Evolutionary conservation across 768 basidiomycete genomes (phyloP).

Genomic region (Mycena floridula): DNA sequence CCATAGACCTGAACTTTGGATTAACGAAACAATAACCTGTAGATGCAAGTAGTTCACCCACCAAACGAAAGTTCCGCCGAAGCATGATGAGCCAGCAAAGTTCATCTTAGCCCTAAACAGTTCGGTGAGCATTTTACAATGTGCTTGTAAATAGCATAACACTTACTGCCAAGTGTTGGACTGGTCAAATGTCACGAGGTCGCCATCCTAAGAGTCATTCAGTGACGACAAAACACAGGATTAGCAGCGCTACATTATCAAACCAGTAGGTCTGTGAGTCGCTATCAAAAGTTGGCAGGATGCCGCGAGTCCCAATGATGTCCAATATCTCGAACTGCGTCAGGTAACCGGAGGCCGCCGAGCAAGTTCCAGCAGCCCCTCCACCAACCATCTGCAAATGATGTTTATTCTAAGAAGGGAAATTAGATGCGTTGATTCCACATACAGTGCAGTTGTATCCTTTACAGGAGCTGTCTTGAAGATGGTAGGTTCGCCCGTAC

Average conservation of each 20-base stretch:
- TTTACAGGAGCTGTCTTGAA: neutral
- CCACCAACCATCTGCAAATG: conserved; percentile 14
- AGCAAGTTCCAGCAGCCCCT: conserved; percentile 10
- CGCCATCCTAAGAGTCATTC: neutral
- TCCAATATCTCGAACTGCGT: conserved; percentile 12
- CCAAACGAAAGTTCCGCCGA: conserved; percentile 14
- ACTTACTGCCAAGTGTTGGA: conserved; percentile 11
- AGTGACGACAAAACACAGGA: neutral
- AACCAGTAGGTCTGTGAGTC: conserved; percentile 12
- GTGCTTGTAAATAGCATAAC: neutral
- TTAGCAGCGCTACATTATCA: conserved; percentile 4
- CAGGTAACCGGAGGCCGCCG: conserved; percentile 6
- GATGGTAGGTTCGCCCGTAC: conserved; percentile 16
- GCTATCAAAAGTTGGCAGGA: conserved; percentile 8
- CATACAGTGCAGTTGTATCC: neutral
- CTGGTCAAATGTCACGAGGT: conserved; percentile 12
- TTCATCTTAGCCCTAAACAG: conserved; percentile 6
- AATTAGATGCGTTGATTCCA: neutral
- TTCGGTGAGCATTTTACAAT: neutral
- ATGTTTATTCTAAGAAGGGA: conserved; percentile 7
- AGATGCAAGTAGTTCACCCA: conserved; percentile 1
- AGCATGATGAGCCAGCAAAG: conserved; percentile 11
- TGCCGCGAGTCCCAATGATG: conserved; percentile 3
- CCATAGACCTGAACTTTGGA: neutral
- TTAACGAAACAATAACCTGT: too few species aligned